phyloP scores from a whole-genome alignment of 2,329 filamentous ascomycete species.

The Verticillium zaregamsianum region DNA sequence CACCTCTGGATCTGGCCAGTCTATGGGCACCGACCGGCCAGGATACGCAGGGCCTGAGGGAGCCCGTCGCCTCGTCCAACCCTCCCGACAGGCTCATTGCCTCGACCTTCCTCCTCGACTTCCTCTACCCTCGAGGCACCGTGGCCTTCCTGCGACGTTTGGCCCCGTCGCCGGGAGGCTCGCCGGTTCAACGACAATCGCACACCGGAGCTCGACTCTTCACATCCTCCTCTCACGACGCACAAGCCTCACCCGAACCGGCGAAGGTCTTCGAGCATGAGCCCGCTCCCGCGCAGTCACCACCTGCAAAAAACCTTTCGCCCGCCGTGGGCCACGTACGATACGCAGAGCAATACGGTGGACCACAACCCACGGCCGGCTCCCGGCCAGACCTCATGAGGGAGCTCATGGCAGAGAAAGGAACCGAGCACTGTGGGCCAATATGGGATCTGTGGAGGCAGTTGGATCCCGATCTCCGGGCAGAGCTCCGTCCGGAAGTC shows the following conservation, averaged over 20 bases:
- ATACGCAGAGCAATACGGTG: background rate
- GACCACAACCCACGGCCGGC: slow-evolving; percentile 2
- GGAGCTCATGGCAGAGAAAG: slow-evolving; percentile 18
- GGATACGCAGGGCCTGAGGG: slow-evolving; percentile 19
- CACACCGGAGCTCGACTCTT: slow-evolving; percentile 16
- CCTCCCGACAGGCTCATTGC: slow-evolving; percentile 30
- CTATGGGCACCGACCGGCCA: slow-evolving; percentile 35
- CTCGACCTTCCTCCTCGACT: slow-evolving; percentile 50
- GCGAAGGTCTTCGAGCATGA: background rate
- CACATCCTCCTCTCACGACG: slow-evolving; percentile 16
- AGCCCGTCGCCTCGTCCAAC: slow-evolving; percentile 15
- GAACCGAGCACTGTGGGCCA: slow-evolving; percentile 28
- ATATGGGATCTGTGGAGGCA: slow-evolving; percentile 39
- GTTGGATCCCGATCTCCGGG: slow-evolving; percentile 26
- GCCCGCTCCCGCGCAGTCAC: background rate
- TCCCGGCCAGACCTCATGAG: slow-evolving; percentile 11
- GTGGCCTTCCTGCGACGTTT: slow-evolving; percentile 35
- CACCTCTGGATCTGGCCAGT: slow-evolving; percentile 41
- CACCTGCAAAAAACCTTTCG: background rate
- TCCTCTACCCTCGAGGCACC: slow-evolving; percentile 47
- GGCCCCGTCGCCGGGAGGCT: slow-evolving; percentile 13
- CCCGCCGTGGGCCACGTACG: background rate
- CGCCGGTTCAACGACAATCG: slow-evolving; percentile 4
- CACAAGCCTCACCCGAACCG: background rate
- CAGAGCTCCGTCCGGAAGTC: slow-evolving; percentile 24